These are phyloP conservation scores for Geotrichum bryndzae DNA, from an alignment of 1,139 yeast genomes.

Conservation along the genomic window DNA sequence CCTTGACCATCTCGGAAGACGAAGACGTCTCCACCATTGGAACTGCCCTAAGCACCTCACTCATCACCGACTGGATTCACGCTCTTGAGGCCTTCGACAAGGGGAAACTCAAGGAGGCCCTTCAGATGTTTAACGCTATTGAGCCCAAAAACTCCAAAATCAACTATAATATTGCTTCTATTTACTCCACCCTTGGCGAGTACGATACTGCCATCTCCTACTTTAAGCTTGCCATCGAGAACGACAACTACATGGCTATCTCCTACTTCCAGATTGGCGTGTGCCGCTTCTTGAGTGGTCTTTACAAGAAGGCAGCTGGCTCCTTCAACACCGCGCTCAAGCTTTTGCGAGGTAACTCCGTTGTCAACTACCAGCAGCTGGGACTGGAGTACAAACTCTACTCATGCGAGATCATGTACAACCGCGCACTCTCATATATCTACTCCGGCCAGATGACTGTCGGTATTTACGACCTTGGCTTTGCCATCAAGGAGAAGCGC, in stretches of 20 bases:
- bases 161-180: constrained; percentile 19
- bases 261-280: constrained; percentile 25
- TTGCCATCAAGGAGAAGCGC: constrained; percentile 21
- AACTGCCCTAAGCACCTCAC: not conserved
- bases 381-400: constrained; percentile 23
- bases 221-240: constrained; percentile 19
- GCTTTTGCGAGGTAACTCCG: constrained; percentile 22
- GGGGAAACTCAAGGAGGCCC: constrained; percentile 3
- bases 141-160: constrained; percentile 14
- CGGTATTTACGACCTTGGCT: constrained; percentile 20
- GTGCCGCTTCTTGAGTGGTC: constrained; percentile 21
- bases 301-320: constrained; percentile 21
- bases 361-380: constrained; percentile 25
- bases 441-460: constrained; percentile 19
- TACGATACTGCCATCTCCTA: constrained; percentile 17
- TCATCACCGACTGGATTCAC: constrained; percentile 10
- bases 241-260: constrained; percentile 24
- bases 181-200: constrained; percentile 18
- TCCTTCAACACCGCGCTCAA: constrained; percentile 23
- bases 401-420: constrained; percentile 25
- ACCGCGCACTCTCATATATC: constrained; percentile 23
- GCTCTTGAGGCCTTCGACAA: constrained; percentile 10
- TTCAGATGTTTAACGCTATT: constrained; percentile 2
- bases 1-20: not conserved
- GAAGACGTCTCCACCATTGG: not conserved